These are phyloP conservation scores for Monosporozyma siamensis DNA, from an alignment of 805 yeast genomes.

Conservation along the genomic window DNA sequence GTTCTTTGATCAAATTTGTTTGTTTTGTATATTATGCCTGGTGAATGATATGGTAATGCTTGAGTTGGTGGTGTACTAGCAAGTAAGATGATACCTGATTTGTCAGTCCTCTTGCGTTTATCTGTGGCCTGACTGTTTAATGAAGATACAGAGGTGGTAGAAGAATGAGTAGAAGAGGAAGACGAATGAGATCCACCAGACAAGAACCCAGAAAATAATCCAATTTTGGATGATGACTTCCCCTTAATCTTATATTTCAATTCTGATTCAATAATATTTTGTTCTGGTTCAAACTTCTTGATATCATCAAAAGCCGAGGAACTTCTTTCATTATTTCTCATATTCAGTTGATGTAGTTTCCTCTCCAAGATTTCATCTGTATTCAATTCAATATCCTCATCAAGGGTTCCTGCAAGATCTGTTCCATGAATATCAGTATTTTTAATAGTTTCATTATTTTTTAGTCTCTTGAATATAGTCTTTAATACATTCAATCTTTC, in stretches of 20 bases:
- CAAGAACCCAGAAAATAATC: constrained; percentile 3
- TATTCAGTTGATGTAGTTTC: constrained; percentile 25
- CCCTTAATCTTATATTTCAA: constrained; percentile 21
- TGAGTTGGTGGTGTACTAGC: constrained; percentile 27
- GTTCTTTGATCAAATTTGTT: constrained; percentile 29
- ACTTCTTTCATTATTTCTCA: constrained; percentile 13
- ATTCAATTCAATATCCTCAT: constrained; percentile 14
- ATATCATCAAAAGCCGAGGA: background rate
- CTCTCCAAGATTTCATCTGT: constrained; percentile 20
- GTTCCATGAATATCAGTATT: constrained; percentile 21
- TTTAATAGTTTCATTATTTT: constrained; percentile 18
- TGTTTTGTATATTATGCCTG: constrained; percentile 31
- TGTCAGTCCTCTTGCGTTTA: constrained; percentile 1
- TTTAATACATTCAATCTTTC: constrained; percentile 23
- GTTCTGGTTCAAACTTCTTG: constrained; percentile 8
- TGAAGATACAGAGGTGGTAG: background rate
- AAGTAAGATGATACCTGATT: constrained; percentile 27
- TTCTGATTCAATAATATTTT: constrained; percentile 19
- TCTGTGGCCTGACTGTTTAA: background rate
- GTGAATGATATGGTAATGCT: constrained; percentile 32
- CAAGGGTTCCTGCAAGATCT: constrained; percentile 23
- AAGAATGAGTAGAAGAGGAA: background rate
- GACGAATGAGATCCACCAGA: background rate
- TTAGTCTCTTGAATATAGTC: constrained; percentile 18
- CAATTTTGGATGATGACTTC: background rate